Percentiles rank a stretch among this genome's conserved stretches.
These are phyloP conservation scores for Cordyceps fumosorosea DNA, from an alignment of 2,329 filamentous ascomycete species.

Conservation along the genomic window DNA sequence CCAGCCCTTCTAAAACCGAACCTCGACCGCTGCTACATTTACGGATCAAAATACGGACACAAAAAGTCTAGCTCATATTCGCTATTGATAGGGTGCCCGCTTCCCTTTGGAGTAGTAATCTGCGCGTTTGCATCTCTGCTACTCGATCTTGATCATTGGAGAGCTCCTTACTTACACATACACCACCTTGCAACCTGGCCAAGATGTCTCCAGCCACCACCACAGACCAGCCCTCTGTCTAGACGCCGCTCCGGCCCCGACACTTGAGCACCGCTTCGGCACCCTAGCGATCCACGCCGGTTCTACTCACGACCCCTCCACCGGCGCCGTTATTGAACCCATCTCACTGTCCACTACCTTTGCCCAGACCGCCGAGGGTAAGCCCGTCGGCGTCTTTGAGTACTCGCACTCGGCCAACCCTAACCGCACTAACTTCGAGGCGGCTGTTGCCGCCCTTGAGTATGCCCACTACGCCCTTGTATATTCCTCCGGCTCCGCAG, in stretches of 20 bases:
- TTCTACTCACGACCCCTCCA: slow-evolving; percentile 80
- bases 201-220: slow-evolving; percentile 26
- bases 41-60: neutral
- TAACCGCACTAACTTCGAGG: slow-evolving; percentile 92
- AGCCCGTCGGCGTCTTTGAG: slow-evolving; percentile 83
- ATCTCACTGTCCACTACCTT: slow-evolving; percentile 97
- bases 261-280: slow-evolving; percentile 75
- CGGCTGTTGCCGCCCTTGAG: slow-evolving; percentile 84
- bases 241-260: slow-evolving; percentile 65
- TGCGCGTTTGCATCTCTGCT: neutral
- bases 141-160: slow-evolving; percentile 3
- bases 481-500: slow-evolving; percentile 89
- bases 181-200: neutral
- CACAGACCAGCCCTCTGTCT: slow-evolving; percentile 44
- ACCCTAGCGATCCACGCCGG: slow-evolving; percentile 94
- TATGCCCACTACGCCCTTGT: slow-evolving; percentile 88
- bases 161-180: neutral
- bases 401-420: slow-evolving; percentile 93
- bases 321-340: slow-evolving; percentile 90
- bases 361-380: slow-evolving; percentile 78
- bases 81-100: slow-evolving; percentile 3
- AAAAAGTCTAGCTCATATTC: slow-evolving; percentile 4
- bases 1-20: slow-evolving; percentile 6
- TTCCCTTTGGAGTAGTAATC: neutral
- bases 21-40: slow-evolving; percentile 2